phyloP scores from a whole-genome alignment of 2,329 filamentous ascomycete genomes.

The Colletotrichum musae region DNA sequence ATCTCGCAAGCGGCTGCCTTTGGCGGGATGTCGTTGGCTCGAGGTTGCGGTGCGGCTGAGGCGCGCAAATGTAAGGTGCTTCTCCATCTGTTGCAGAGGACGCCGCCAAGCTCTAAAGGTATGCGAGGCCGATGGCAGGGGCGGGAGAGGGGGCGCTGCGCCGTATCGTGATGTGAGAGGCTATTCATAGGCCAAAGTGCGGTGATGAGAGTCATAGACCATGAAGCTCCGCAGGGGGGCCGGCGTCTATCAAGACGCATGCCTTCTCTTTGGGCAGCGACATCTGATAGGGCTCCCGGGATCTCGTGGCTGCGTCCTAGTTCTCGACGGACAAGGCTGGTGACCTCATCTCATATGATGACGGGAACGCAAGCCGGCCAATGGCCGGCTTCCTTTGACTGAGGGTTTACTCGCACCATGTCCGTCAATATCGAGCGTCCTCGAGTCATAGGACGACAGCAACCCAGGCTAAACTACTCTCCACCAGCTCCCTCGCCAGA shows the following conservation, averaged over 20 bases:
- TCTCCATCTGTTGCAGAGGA: conserved; percentile 1
- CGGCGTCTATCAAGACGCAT: conserved; percentile 5
- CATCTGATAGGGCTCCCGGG: background rate
- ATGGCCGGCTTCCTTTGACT: too few species aligned
- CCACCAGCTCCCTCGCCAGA: background rate
- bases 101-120: conserved; percentile 19
- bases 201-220: conserved; percentile 3
- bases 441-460: background rate
- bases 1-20: background rate
- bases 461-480: background rate
- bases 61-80: background rate
- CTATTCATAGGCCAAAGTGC: conserved; percentile 4
- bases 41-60: conserved; percentile 23
- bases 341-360: conserved; percentile 6
- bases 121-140: conserved; percentile 14
- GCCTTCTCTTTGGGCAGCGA: conserved; percentile 3
- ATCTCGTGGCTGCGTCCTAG: background rate
- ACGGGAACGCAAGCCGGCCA: background rate
- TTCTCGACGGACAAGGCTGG: background rate
- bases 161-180: background rate
- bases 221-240: background rate
- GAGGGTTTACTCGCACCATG: background rate
- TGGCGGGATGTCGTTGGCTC: conserved; percentile 3
- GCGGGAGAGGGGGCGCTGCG: conserved; percentile 7
- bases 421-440: background rate